Evolutionary conservation across 2,329 filamentous ascomycete genomes (phyloP), one percentile per base, ranked within the genome.

Genomic region (Elsinoe australis): DNA sequence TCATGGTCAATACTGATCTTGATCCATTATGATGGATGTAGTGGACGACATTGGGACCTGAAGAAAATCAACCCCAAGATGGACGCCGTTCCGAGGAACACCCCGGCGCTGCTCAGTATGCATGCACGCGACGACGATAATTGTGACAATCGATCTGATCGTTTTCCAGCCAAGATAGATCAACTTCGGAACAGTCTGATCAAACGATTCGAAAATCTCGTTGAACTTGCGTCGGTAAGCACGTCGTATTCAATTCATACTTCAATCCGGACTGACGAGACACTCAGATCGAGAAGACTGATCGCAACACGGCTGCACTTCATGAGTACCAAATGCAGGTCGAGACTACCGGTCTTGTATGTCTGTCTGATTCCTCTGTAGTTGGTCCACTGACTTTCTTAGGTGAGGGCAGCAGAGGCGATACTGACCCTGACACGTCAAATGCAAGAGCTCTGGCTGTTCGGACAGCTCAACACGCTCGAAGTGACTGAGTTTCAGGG

Each of bases 361-460:
- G 67, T 41, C 14, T 15, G 3, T 24, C 15, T 24, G 8, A 19
- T 19, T 44, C 24, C 8, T 15, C 17, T 14, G 14, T 6, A 19
- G 22, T 12, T 33, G 4, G 7, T 38, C 39, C 24, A 42, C 28
- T 6, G 7, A 28, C 8, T 8, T 10, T 42, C 14, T 6, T 28
- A 77, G 78, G 73, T 82, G 53, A 74, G 76, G 49, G 73, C 76
- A 1, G 74, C 75, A 10, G 79, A 84, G 64, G 79, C 82, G 48
- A 67, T 82, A 8, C 70, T 80, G 50, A 71, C 72, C 9, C 61
- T 83, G 10, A 79, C 77, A 19, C 73, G 80, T 17, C 71, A 74
- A 19, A 68, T 84, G 64, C 82, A 83, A 59, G 80, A 83, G 58
- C 69, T 78, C 17, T 83, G 80, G 80, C 67, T 83, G 4, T 82